These are phyloP conservation scores for Ceratonia siliqua DNA, from an alignment of 306 rosid genomes.

Conservation along the genomic window DNA sequence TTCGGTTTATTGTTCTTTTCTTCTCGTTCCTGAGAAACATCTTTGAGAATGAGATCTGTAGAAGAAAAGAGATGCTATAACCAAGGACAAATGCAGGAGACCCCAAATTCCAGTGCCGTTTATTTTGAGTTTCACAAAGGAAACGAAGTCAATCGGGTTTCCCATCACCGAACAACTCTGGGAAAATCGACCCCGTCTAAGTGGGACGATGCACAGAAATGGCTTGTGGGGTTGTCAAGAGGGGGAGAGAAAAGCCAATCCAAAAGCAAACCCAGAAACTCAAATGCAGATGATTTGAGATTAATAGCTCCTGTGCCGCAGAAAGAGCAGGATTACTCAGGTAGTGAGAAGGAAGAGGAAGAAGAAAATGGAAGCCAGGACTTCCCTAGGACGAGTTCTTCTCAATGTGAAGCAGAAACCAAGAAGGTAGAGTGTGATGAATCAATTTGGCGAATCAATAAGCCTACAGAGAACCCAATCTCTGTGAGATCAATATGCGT, in stretches of 20 bases:
- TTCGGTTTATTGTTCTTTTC: no score
- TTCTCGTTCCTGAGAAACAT: not conserved
- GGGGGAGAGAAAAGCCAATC: conserved; percentile 75
- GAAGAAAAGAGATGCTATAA: conserved; percentile 76
- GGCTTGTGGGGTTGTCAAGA: conserved; percentile 90
- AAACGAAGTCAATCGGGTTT: conserved; percentile 48
- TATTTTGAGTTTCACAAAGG: conserved; percentile 82
- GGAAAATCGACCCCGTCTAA: conserved; percentile 94
- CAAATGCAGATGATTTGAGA: conserved; percentile 94
- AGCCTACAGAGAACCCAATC: conserved; percentile 41
- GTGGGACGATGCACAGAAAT: conserved; percentile 99
- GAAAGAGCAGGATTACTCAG: conserved; percentile 70
- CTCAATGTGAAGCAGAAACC: conserved; percentile 58
- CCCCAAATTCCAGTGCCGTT: conserved; percentile 44
- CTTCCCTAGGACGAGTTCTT: conserved; percentile 24
- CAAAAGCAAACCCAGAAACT: conserved; percentile 76
- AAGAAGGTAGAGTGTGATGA: conserved; percentile 78
- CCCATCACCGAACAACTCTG: conserved; percentile 57
- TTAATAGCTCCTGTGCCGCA: conserved; percentile 87
- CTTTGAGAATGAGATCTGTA: conserved; percentile 67
- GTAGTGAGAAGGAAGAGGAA: conserved; percentile 53
- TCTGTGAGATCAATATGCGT: conserved; percentile 71
- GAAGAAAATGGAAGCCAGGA: conserved; percentile 28
- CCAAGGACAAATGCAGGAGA: conserved; percentile 55
- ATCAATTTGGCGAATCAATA: conserved; percentile 69